Conservation (phyloP, 164 flowering plant genomes). For the Aristolochia contorta region DNA sequence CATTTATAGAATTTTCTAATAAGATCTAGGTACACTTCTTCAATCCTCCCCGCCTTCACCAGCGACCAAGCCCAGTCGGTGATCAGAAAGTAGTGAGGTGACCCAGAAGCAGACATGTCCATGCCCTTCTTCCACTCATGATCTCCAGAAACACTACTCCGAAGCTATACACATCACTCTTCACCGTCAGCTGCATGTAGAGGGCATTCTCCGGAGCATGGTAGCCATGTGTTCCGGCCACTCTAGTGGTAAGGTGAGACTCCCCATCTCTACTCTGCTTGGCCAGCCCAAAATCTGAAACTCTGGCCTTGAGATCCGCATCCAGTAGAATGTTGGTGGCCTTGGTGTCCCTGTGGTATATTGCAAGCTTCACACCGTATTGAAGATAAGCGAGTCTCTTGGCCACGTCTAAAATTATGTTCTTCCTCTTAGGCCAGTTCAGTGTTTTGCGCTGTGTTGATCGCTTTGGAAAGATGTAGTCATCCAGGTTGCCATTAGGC, state of each 20-base stretch:
- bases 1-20: no score
- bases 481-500: constrained; percentile 69
- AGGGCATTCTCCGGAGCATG: constrained; percentile 79
- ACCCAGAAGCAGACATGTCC: constrained; percentile 36
- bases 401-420: constrained; percentile 66
- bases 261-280: constrained; percentile 66
- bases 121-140: constrained; percentile 77
- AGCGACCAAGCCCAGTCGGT: constrained; percentile 87
- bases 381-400: constrained; percentile 74
- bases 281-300: constrained; percentile 77
- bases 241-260: constrained; percentile 81
- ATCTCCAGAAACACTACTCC: constrained; percentile 72
- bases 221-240: constrained; percentile 86
- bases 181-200: constrained; percentile 83
- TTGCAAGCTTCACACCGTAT: constrained; percentile 74
- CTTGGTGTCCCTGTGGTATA: constrained; percentile 72
- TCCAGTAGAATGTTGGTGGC: constrained; percentile 74
- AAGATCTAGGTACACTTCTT: no score
- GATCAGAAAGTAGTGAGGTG: constrained; percentile 37
- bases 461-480: constrained; percentile 24
- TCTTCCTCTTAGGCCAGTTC: constrained; percentile 67
- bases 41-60: constrained; percentile 47
- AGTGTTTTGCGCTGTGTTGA: constrained; percentile 14
- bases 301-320: constrained; percentile 62
- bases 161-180: constrained; percentile 83